These are phyloP conservation scores for Centella asiatica DNA, from an alignment of 129 eudicot genomes.

Conservation along the genomic window DNA sequence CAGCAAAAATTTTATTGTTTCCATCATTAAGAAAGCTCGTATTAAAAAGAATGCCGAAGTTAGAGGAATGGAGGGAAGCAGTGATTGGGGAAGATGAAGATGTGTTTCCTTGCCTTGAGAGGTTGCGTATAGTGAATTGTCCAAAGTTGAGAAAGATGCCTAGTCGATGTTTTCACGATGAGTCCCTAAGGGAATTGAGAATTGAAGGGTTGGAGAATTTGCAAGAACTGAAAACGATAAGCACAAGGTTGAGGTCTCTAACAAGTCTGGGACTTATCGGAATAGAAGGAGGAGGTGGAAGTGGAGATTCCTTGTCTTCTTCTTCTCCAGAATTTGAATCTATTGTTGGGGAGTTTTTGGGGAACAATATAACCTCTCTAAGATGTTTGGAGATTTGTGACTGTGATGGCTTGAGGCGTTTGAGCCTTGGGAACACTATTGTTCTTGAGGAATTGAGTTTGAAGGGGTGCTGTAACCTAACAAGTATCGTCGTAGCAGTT, in stretches of 20 bases:
- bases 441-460: not conserved
- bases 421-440: not conserved
- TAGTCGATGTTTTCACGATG: not conserved
- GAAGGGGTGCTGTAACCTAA: not conserved
- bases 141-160: not conserved
- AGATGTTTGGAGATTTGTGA: not conserved
- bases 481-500: not conserved
- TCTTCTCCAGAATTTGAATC: not conserved
- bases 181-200: not conserved
- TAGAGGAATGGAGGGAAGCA: conserved; percentile 15
- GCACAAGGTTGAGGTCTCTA: not conserved
- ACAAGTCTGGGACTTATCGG: not conserved
- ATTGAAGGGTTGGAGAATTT: not conserved
- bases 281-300: not conserved
- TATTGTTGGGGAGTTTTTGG: no score
- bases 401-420: not conserved
- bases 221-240: not conserved
- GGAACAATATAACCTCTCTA: no score
- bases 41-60: not conserved
- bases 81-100: not conserved
- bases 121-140: not conserved
- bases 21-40: not conserved
- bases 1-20: no score
- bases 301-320: no score
- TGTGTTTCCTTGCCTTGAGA: conserved; percentile 9